Evolutionary conservation across 305 asterid genomes (phyloP), one percentile per base, ranked within the genome.

Genomic region (Euphrasia arctica): DNA sequence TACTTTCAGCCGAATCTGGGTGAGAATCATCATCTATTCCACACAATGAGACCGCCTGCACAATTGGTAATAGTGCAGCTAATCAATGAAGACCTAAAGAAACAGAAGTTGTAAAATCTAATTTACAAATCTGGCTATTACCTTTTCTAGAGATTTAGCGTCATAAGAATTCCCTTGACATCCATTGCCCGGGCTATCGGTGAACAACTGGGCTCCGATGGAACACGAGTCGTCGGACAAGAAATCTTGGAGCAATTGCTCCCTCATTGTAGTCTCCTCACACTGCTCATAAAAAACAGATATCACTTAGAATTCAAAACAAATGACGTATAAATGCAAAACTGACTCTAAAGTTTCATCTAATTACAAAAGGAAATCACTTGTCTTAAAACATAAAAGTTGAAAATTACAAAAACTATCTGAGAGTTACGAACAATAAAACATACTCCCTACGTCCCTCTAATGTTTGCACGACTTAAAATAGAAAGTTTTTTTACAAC

Each of bases 161-260:
- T 75, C 78, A 60, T 74, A 66, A 58, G 78, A 67, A 58, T 67
- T 68, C 58, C 67, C 72, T 62, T 64, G 73, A 56, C 67, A 73
- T 57, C 36, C 80, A 54, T 73, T 74, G 60, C 65, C 75, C n/a
- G 79, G 69, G 70, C 72, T 59, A 68, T 80, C 90, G 3, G 57
- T 52, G 69, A 80, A 79, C 67, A 79, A 72, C 63, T 81, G 89
- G 54, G 85, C 75, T 54, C 88, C 92, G 22, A 83, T 52, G 43
- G 90, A 74, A 77, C 86, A 83, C 51, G 64, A 74, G 64, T 87
- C 95, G 55, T 91, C 96, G 0, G 93, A 89, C 29, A 74, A 64
- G 73, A 94, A 94, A 45, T 87, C 85, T 74, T 75, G 75, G 60
- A 86, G 81, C 84, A 94, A 73, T 75, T 82, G 88, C 51, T 88